Evolutionary conservation across 1,284 basidiomycete genomes (phyloP).

Genomic region (Naganishia liquefaciens): DNA sequence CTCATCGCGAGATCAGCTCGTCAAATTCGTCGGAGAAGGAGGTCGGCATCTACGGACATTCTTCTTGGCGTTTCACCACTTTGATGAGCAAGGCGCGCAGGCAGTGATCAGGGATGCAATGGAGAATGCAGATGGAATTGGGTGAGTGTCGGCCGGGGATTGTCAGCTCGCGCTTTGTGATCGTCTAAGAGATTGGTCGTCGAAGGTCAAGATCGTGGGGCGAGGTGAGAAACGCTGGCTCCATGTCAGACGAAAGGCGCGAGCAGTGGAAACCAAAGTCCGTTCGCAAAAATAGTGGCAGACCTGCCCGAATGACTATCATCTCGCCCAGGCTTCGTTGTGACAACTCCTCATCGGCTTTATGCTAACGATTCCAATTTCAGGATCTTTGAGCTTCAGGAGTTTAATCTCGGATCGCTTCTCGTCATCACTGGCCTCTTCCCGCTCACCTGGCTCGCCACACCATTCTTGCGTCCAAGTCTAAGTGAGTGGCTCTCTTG

Average conservation of each 20-base stretch:
- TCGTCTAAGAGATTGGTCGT: no score
- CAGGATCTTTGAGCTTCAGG: constrained; percentile 49
- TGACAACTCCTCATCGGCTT: no score
- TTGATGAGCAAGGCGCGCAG: constrained; percentile 42
- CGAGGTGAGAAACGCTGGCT: no score
- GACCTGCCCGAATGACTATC: no score
- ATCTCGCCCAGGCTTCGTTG: no score
- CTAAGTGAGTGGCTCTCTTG: constrained; percentile 36
- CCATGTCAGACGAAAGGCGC: no score
- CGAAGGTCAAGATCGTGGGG: no score
- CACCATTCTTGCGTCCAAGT: constrained; percentile 41
- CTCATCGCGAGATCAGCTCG: constrained; percentile 31
- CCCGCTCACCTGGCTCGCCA: constrained; percentile 40
- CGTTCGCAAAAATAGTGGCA: no score
- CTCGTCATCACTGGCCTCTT: constrained; percentile 39
- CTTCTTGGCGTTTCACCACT: constrained; percentile 49
- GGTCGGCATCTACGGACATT: constrained; percentile 42
- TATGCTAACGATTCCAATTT: neutral
- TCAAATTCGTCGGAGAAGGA: constrained; percentile 7
- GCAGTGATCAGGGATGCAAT: constrained; percentile 45
- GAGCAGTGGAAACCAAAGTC: no score
- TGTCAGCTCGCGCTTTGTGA: no score
- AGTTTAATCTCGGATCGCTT: constrained; percentile 39
- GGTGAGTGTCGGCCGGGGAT: constrained; percentile 36
- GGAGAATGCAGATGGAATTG: constrained; percentile 42